phyloP scores from a whole-genome alignment of 805 yeast genomes.

The Sungouiozyma intestinalis region DNA sequence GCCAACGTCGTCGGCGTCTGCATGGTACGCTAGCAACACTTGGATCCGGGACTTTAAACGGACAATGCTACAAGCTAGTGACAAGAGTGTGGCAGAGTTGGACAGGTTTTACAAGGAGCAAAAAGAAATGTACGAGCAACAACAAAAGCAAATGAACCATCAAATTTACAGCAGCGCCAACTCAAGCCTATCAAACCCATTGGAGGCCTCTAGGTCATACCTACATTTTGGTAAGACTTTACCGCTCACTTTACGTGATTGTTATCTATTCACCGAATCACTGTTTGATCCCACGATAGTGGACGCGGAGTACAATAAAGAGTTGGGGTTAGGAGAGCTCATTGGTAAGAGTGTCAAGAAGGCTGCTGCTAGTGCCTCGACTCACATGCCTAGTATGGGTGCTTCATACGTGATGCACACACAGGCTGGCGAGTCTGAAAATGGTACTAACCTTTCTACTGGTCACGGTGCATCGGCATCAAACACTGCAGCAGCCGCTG shows the following conservation, averaged over 20 bases:
- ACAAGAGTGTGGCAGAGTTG: constrained; percentile 17
- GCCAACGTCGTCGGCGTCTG: no score
- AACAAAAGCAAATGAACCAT: constrained; percentile 14
- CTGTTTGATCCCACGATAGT: constrained; percentile 22
- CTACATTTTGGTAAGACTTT: constrained; percentile 15
- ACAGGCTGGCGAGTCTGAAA: not conserved
- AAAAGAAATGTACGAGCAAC: constrained; percentile 10
- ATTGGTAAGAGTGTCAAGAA: constrained; percentile 20
- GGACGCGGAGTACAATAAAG: constrained; percentile 9
- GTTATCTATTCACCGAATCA: constrained; percentile 19
- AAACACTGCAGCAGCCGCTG: not conserved
- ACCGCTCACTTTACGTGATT: constrained; percentile 16
- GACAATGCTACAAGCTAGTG: constrained; percentile 23
- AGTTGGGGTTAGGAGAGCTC: constrained; percentile 22
- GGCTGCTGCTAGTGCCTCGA: constrained; percentile 15
- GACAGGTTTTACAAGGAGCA: constrained; percentile 20
- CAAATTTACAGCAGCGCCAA: constrained; percentile 1
- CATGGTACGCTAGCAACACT: constrained; percentile 22
- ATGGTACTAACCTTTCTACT: not conserved
- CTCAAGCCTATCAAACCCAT: constrained; percentile 9
- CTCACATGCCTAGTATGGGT: constrained; percentile 1
- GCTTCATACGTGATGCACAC: constrained; percentile 1
- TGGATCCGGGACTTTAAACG: constrained; percentile 26
- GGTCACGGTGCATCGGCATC: not conserved
- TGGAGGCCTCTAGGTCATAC: constrained; percentile 15